phyloP scores from a whole-genome alignment of 1,284 basidiomycete species.

The Ceratobasidium papillatum region DNA sequence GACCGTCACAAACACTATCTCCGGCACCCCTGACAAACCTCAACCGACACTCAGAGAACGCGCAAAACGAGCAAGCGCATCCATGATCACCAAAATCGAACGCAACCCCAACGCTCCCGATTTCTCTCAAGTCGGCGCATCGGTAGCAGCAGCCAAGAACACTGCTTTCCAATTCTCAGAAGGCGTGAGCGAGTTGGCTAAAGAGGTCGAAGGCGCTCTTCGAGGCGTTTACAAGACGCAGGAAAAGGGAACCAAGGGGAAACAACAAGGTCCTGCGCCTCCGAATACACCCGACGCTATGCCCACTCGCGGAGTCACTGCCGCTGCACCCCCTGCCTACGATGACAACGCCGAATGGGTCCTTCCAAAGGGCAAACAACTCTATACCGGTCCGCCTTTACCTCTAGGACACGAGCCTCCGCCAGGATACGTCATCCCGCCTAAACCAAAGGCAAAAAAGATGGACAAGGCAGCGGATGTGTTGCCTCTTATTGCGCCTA shows the following conservation, averaged over 20 bases:
- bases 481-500: slow-evolving; percentile 84
- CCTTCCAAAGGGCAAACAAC: slow-evolving; percentile 54
- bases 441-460: slow-evolving; percentile 53
- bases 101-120: slow-evolving; percentile 46
- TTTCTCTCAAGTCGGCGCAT: slow-evolving; percentile 40
- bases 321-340: slow-evolving; percentile 40
- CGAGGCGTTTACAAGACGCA: slow-evolving; percentile 36
- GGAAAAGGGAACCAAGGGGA: slow-evolving; percentile 41
- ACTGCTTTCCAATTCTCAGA: slow-evolving; percentile 42
- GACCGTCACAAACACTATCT: slow-evolving; percentile 49
- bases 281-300: slow-evolving; percentile 41
- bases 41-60: slow-evolving; percentile 57
- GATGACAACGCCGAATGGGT: slow-evolving; percentile 37
- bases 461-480: slow-evolving; percentile 51
- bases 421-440: slow-evolving; percentile 77
- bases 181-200: slow-evolving; percentile 38
- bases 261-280: slow-evolving; percentile 45
- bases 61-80: slow-evolving; percentile 47
- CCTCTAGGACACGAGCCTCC: slow-evolving; percentile 92
- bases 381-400: slow-evolving; percentile 73
- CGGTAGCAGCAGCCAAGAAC: slow-evolving; percentile 43
- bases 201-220: slow-evolving; percentile 41
- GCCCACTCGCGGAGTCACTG: slow-evolving; percentile 26
- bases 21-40: slow-evolving; percentile 42
- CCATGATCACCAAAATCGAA: slow-evolving; percentile 49